Percentiles rank a stretch among this genome's conserved stretches.
Evolutionary conservation across 2,329 filamentous ascomycete species (phyloP).

Genomic region (Aspergillus sp.): DNA sequence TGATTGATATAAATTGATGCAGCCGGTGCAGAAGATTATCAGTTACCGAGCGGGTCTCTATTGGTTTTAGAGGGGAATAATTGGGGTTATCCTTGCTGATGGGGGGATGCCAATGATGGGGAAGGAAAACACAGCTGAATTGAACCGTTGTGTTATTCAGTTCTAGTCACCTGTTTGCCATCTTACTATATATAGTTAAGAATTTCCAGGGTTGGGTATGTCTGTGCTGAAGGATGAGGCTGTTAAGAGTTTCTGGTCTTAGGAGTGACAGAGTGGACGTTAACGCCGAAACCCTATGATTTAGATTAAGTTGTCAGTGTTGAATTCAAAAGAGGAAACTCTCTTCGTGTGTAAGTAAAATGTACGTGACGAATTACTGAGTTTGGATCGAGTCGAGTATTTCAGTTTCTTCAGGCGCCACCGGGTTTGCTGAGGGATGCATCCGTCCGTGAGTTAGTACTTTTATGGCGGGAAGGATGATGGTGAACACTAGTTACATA

Average conservation of each 20-base stretch:
- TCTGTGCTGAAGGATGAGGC: background rate
- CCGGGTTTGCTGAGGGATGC: background rate
- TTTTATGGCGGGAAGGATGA: background rate
- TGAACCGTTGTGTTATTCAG: no score
- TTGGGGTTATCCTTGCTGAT: constrained; percentile 9
- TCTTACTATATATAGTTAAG: constrained; percentile 4
- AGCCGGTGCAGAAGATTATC: background rate
- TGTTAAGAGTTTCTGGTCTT: background rate
- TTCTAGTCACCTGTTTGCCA: background rate
- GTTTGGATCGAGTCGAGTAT: background rate
- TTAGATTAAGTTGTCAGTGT: background rate
- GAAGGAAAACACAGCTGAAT: no score
- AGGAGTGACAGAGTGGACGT: background rate
- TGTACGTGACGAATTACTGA: background rate
- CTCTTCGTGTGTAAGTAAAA: no score
- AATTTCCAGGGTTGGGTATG: background rate
- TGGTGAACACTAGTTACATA: background rate
- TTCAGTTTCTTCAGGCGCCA: background rate
- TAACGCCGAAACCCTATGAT: background rate
- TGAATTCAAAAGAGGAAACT: background rate
- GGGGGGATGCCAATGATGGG: background rate
- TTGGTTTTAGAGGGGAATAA: constrained; percentile 6
- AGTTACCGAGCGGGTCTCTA: background rate
- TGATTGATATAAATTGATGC: background rate
- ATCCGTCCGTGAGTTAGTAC: background rate